A percentile compares a stretch with the other conserved stretches of the same genome.
phyloP scores from a whole-genome alignment of 192 early-diverging fungal species.

The Umbelopsis ramanniana region DNA sequence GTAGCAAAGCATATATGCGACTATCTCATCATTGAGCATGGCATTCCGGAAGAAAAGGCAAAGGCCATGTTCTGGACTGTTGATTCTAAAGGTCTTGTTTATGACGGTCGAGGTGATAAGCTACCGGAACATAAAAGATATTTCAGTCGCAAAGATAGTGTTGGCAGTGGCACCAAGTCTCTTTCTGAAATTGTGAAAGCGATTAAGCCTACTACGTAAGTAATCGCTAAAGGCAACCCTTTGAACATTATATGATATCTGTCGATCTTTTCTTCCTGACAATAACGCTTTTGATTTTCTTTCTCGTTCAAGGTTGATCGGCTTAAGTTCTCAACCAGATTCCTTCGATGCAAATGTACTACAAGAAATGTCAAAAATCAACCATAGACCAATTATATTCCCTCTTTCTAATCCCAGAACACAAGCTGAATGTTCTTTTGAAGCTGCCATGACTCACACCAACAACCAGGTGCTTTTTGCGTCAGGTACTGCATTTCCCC shows the following conservation, averaged over 20 bases:
- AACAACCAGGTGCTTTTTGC: slow-evolving; percentile 92
- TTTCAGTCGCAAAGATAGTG: slow-evolving; percentile 85
- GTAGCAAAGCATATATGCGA: slow-evolving; percentile 87
- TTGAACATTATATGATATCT: not conserved
- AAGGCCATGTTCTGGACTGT: slow-evolving; percentile 79
- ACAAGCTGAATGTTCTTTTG: slow-evolving; percentile 96
- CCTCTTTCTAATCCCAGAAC: slow-evolving; percentile 87
- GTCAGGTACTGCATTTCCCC: slow-evolving; percentile 92
- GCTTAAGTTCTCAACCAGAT: slow-evolving; percentile 79
- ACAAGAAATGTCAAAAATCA: slow-evolving; percentile 73
- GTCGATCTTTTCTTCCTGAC: not conserved
- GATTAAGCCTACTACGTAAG: slow-evolving; percentile 78
- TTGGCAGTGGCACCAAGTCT: slow-evolving; percentile 68
- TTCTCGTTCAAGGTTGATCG: slow-evolving; percentile 63
- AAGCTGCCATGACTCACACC: slow-evolving; percentile 85
- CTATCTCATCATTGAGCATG: slow-evolving; percentile 75
- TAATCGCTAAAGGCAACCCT: not conserved
- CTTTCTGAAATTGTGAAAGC: slow-evolving; percentile 78
- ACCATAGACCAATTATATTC: slow-evolving; percentile 85
- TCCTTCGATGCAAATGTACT: slow-evolving; percentile 79
- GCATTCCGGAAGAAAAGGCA: slow-evolving; percentile 70
- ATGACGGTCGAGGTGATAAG: slow-evolving; percentile 80
- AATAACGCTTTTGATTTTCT: not conserved
- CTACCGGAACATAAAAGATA: slow-evolving; percentile 79
- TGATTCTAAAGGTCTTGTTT: slow-evolving; percentile 91